Percentiles rank a stretch among this genome's conserved stretches.
Conservation (phyloP, 768 basidiomycete genomes). For the Cyathus striatus region DNA sequence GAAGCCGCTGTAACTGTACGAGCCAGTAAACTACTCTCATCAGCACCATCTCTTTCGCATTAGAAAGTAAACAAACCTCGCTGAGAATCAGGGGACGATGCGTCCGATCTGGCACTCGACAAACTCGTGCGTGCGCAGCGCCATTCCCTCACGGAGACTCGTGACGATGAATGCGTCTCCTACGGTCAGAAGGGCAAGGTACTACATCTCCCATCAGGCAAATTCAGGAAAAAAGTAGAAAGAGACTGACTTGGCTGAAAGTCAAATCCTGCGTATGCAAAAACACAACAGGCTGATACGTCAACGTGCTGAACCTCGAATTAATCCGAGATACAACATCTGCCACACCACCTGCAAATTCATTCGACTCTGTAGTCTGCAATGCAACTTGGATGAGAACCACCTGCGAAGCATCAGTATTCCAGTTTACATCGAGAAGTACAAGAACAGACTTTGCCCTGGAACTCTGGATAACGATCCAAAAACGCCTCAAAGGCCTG, state of each 20-base stretch:
- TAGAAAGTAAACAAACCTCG: too few relatives aligned
- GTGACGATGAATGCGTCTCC: constrained; percentile 86
- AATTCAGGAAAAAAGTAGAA: too few relatives aligned
- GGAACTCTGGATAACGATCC: constrained; percentile 73
- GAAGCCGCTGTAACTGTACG: constrained; percentile 84
- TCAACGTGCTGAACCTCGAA: constrained; percentile 76
- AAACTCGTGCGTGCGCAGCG: constrained; percentile 75
- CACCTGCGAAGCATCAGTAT: too few relatives aligned
- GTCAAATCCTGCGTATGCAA: constrained; percentile 81
- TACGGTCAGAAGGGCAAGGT: constrained; percentile 74
- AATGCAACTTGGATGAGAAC: constrained; percentile 87
- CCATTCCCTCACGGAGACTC: constrained; percentile 86
- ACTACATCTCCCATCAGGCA: too few relatives aligned
- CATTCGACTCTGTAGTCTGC: constrained; percentile 74
- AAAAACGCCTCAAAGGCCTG: constrained; percentile 81
- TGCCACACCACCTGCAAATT: constrained; percentile 66
- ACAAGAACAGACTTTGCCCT: constrained; percentile 74
- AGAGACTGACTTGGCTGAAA: too few relatives aligned
- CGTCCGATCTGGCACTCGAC: constrained; percentile 78
- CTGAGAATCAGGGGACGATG: constrained; percentile 72
- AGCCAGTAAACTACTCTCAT: constrained; percentile 89
- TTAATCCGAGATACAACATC: constrained; percentile 80
- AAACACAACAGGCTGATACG: constrained; percentile 86
- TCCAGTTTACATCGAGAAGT: too few relatives aligned
- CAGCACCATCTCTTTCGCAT: too few relatives aligned